These are phyloP conservation scores for Corynascus novoguineensis DNA, from an alignment of 495 filamentous ascomycete genomes.

Conservation along the genomic window DNA sequence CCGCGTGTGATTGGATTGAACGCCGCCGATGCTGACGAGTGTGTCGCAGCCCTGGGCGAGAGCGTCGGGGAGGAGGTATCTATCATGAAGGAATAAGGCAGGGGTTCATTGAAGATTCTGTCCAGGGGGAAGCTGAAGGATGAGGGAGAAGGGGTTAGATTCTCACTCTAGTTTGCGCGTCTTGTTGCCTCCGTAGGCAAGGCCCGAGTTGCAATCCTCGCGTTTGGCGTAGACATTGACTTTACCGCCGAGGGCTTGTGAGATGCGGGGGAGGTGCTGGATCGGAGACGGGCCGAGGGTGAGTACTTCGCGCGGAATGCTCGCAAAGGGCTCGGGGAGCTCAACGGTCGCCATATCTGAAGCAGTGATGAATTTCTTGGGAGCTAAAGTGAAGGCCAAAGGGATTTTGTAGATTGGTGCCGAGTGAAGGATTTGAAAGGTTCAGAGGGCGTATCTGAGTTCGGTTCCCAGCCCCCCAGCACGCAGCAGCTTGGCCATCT, in stretches of 20 bases:
- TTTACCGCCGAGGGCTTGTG: constrained; percentile 46
- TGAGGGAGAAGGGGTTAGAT: not conserved
- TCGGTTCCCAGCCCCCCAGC: not conserved
- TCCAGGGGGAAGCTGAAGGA: not conserved
- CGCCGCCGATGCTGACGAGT: constrained; percentile 57
- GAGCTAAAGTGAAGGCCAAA: not conserved
- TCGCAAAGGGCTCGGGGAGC: constrained; percentile 54
- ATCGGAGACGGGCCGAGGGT: constrained; percentile 58
- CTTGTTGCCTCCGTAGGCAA: constrained; percentile 63
- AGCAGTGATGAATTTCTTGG: not conserved
- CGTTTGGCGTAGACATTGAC: constrained; percentile 58
- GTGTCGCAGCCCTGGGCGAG: constrained; percentile 48
- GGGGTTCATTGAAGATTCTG: constrained; percentile 1
- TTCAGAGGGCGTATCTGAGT: not conserved
- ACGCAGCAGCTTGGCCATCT: not conserved
- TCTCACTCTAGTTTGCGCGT: constrained; percentile 59
- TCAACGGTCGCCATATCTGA: constrained; percentile 22
- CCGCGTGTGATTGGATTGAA: constrained; percentile 63
- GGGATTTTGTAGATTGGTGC: not conserved
- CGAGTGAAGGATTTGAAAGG: not conserved
- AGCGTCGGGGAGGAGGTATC: constrained; percentile 53
- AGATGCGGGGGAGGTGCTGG: constrained; percentile 54
- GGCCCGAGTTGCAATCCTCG: constrained; percentile 57
- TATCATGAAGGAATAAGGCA: constrained; percentile 12
- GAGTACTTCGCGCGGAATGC: constrained; percentile 49